Evolutionary conservation across 345 rosid genomes (phyloP).

Genomic region (Citrus maxima): DNA sequence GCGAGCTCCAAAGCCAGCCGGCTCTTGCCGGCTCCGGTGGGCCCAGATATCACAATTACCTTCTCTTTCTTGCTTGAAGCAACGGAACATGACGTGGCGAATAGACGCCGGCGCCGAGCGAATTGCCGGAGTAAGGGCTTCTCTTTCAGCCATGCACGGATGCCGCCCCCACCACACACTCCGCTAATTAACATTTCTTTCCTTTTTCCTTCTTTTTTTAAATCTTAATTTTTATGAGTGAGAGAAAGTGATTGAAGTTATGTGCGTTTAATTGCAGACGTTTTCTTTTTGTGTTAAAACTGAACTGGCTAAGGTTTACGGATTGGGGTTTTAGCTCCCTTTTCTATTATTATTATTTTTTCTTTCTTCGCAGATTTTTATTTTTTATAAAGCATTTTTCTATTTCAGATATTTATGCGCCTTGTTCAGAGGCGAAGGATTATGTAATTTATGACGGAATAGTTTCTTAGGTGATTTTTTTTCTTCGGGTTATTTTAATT

Average conservation of each 20-base stretch:
- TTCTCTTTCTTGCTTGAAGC: conserved; percentile 44
- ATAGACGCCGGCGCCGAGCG: conserved; percentile 33
- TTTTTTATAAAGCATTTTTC: too few relatives aligned
- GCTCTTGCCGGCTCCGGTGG: conserved; percentile 89
- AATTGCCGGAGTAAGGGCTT: conserved; percentile 23
- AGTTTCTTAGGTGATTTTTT: too few relatives aligned
- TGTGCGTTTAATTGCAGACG: too few relatives aligned
- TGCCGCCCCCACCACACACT: conserved; percentile 23
- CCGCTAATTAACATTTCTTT: conserved; percentile 41
- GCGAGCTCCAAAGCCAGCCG: conserved; percentile 89
- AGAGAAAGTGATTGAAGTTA: too few relatives aligned
- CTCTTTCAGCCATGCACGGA: conserved; percentile 37
- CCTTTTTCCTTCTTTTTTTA: not conserved
- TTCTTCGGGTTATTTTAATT: too few relatives aligned
- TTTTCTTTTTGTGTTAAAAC: not conserved
- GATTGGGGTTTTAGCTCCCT: not conserved
- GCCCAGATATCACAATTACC: conserved; percentile 86
- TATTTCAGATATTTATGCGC: too few relatives aligned
- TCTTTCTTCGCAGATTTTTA: not conserved
- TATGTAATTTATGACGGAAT: too few relatives aligned
- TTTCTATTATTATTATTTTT: not conserved
- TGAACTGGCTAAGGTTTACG: not conserved
- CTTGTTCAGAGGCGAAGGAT: too few relatives aligned
- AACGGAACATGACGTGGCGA: conserved; percentile 31
- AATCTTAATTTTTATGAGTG: too few relatives aligned